A percentile compares a stretch with the other conserved stretches of the same genome.
Conservation (phyloP, 495 filamentous ascomycete species). For the Platismatia glauca region DNA sequence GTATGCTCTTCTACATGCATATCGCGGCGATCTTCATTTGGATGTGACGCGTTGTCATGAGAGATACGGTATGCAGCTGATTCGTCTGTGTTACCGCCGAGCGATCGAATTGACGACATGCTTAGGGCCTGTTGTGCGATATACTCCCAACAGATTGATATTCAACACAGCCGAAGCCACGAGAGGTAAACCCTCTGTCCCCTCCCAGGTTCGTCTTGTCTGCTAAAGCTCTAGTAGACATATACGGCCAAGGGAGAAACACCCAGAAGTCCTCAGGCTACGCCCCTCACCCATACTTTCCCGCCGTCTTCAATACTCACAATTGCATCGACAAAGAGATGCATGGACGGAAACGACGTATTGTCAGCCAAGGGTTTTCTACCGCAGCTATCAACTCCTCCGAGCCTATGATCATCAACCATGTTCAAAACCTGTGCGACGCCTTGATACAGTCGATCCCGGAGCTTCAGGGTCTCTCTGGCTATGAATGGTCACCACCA, state of each 20-base stretch:
- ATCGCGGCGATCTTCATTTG: constrained; percentile 28
- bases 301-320: constrained; percentile 49
- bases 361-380: constrained; percentile 48
- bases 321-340: constrained; percentile 46
- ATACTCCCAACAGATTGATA: neutral
- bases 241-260: constrained; percentile 44
- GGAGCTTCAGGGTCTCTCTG: neutral
- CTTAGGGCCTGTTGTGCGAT: neutral
- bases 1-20: constrained; percentile 21
- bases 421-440: constrained; percentile 39
- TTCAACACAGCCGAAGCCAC: neutral
- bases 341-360: constrained; percentile 46
- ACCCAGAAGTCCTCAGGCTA: constrained; percentile 48
- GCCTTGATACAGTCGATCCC: constrained; percentile 8
- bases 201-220: neutral
- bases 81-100: neutral
- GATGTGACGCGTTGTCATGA: constrained; percentile 49
- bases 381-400: constrained; percentile 43
- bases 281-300: constrained; percentile 44
- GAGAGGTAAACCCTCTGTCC: neutral
- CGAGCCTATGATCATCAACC: constrained; percentile 30
- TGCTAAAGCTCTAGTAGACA: constrained; percentile 33
- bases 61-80: constrained; percentile 38
- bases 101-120: neutral
- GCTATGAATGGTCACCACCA: constrained; percentile 10